These are phyloP conservation scores for Colletotrichum sp. DNA, from an alignment of 2,329 filamentous ascomycete genomes.

Conservation along the genomic window DNA sequence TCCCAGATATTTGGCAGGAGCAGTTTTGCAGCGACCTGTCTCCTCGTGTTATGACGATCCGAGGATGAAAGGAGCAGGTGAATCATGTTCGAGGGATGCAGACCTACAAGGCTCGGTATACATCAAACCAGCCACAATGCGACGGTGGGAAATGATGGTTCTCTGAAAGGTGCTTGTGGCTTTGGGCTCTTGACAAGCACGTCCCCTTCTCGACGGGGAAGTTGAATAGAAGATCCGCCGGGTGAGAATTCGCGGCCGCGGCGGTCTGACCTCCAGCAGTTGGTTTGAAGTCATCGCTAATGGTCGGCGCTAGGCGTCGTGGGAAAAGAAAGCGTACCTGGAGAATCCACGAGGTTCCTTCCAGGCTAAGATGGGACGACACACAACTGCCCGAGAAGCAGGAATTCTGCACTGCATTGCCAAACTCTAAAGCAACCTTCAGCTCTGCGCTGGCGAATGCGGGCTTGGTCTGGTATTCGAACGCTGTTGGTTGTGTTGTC, in stretches of 20 bases:
- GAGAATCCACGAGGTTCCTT: constrained; percentile 7
- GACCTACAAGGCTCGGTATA: neutral
- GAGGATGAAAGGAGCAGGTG: neutral
- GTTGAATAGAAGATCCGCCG: neutral
- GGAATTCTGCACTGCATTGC: neutral
- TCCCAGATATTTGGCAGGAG: neutral
- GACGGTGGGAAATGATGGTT: neutral
- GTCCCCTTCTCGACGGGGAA: neutral
- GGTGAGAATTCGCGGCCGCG: neutral
- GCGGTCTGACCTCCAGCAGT: neutral
- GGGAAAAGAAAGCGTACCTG: constrained; percentile 19
- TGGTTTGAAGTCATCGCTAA: neutral
- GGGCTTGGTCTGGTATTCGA: neutral
- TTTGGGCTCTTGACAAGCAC: neutral
- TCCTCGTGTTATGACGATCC: neutral
- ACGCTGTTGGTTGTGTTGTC: neutral
- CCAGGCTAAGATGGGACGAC: constrained; percentile 9
- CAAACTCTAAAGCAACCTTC: constrained; percentile 20
- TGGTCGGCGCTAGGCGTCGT: neutral
- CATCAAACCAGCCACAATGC: neutral
- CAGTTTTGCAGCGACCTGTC: neutral
- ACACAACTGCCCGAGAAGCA: neutral
- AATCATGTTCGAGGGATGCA: neutral
- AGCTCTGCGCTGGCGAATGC: neutral
- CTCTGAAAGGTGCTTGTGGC: neutral